Percentiles rank a stretch among this genome's conserved stretches.
These are phyloP conservation scores for Tylopilus sp. DNA, from an alignment of 1,284 basidiomycete species.

Conservation along the genomic window DNA sequence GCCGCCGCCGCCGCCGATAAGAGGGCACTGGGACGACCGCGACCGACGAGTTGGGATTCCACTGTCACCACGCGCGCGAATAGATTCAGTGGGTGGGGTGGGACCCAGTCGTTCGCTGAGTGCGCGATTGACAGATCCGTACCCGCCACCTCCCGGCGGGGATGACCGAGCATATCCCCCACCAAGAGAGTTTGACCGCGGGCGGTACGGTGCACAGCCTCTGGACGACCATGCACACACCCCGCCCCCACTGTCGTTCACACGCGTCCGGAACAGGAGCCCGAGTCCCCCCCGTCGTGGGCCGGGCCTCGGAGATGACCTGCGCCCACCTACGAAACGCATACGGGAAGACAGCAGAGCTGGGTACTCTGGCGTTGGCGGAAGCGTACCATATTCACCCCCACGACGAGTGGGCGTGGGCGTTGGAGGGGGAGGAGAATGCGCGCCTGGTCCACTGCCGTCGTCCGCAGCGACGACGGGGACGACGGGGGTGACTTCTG, in stretches of 20 bases:
- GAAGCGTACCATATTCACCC: conserved; percentile 26
- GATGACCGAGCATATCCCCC: conserved; percentile 29
- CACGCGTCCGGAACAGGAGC: conserved; percentile 37
- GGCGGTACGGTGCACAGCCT: conserved; percentile 21
- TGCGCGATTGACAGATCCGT: conserved; percentile 25
- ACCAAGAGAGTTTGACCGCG: conserved; percentile 27
- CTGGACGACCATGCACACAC: conserved; percentile 13
- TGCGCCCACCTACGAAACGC: conserved; percentile 37
- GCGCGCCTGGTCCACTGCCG: conserved; percentile 17
- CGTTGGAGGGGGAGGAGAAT: conserved; percentile 14
- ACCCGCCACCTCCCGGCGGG: conserved; percentile 7
- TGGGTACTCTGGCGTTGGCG: conserved; percentile 10
- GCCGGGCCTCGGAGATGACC: conserved; percentile 29
- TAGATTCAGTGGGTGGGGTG: conserved; percentile 4
- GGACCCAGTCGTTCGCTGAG: conserved; percentile 25
- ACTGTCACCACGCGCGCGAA: conserved; percentile 15
- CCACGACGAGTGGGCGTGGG: conserved; percentile 12
- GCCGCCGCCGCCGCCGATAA: conserved; percentile 15
- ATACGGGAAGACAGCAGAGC: conserved; percentile 33
- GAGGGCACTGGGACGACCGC: conserved; percentile 36
- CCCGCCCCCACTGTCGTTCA: conserved; percentile 19
- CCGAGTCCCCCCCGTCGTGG: conserved; percentile 34
- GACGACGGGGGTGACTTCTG: conserved; percentile 1
- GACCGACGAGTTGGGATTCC: conserved; percentile 34
- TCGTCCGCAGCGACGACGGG: conserved; percentile 14